Conservation (phyloP, 2,329 filamentous ascomycete genomes). For the Mollisia scopiformis region DNA sequence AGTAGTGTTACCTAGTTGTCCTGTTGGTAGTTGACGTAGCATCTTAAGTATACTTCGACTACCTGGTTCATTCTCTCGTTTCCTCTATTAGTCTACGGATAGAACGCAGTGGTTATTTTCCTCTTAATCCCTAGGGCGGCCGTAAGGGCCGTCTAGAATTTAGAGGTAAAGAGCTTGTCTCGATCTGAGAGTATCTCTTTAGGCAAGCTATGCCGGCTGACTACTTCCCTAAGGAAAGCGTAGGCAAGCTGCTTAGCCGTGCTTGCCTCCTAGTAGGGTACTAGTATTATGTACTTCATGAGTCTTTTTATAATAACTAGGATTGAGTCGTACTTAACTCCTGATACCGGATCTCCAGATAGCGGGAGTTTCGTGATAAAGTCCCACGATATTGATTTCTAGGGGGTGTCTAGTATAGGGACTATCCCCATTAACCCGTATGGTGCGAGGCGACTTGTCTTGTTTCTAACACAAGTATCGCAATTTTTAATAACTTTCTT, state of each 20-base stretch:
- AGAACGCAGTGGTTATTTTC: constrained; percentile 16
- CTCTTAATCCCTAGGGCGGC: constrained; percentile 5
- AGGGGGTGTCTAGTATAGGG: neutral
- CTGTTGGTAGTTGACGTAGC: constrained; percentile 14
- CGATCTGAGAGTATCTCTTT: constrained; percentile 16
- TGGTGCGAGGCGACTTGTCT: too few species aligned
- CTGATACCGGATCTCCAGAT: neutral
- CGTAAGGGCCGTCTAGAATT: constrained; percentile 12
- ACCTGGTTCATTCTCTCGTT: constrained; percentile 10
- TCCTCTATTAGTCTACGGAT: constrained; percentile 10
- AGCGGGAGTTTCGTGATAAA: constrained; percentile 3
- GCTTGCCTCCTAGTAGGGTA: constrained; percentile 4
- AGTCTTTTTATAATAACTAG: neutral
- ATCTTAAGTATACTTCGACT: constrained; percentile 10
- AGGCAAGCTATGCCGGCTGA: constrained; percentile 4
- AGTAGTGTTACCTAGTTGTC: constrained; percentile 10
- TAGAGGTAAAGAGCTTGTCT: constrained; percentile 19
- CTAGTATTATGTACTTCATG: constrained; percentile 6
- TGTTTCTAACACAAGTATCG: too few species aligned
- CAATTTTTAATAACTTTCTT: too few species aligned
- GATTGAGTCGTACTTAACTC: neutral
- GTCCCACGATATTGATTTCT: neutral
- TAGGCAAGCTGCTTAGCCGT: neutral
- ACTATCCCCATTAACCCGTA: too few species aligned
- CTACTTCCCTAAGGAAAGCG: constrained; percentile 2